Base-by-base conservation (phyloP, 1,284 basidiomycete genomes). In the Rhodotorula sp. region DNA sequence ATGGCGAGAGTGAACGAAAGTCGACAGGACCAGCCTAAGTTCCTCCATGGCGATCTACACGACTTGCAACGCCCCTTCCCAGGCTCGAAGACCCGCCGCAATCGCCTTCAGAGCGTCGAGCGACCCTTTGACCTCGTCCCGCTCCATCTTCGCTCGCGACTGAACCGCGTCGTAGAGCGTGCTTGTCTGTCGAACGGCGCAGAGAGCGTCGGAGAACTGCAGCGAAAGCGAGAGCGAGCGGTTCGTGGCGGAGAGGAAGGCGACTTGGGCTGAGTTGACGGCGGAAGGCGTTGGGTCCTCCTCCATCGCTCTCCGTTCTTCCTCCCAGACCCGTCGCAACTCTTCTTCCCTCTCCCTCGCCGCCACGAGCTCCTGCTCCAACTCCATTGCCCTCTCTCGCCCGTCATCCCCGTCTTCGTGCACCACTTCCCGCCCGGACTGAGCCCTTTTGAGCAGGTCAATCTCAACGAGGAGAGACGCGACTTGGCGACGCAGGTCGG, bases 221-320 rank as follows among this genome's bases (percentile, higher is more conserved):
- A 44, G 39, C 13, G 39, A 44, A 44, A 44, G 39, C 13, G 39
- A 10, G 39, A 44, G 39, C 13, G 39, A 44, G 39, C 39, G 39
- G 19, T 44, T 44, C 39, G 39, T 13, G 39, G 39, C 39, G 9
- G 39, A 44, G 11, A 44, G 39, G 9, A 17, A 44, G 39, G 20
- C 32, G 13, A n/a, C 20, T 34, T 20, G 54, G 22, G 19, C 22
- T 22, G 54, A 55, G 15, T 47, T n/a, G 39, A 29, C n/a, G 11
- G 59, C 22, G 19, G 59, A 8, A 2, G 39, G n/a, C 10, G 59
- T 34, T 4, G 34, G 52, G 17, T 61, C 60, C 20, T 46, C 27
- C 60, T 61, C 60, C 60, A 61, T 61, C 36, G 51, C 60, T n/a
- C 51, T 19, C 39, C 60, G 36, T 29, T 61, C 60, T 1, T 36